Conservation (phyloP, 306 rosid species). For the Prunus padus region DNA sequence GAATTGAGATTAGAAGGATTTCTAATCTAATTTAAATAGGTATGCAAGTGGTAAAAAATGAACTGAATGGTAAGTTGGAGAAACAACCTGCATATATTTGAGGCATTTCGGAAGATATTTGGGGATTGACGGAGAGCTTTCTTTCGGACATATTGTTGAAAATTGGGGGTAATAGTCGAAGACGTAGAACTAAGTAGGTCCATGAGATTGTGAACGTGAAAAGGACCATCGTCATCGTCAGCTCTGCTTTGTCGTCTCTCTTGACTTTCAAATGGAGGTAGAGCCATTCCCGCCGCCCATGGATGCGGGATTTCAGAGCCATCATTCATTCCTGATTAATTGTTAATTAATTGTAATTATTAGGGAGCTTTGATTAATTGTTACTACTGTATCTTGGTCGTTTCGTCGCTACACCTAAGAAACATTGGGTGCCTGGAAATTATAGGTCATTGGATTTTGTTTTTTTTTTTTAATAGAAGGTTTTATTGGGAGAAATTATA, state of each 20-base stretch:
- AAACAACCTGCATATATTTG: constrained; percentile 36
- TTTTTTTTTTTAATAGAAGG: no score
- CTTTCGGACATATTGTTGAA: no score
- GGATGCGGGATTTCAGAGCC: constrained; percentile 19
- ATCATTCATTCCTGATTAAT: background rate
- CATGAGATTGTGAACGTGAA: background rate
- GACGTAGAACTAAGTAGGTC: background rate
- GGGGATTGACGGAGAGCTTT: background rate
- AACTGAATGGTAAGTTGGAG: background rate
- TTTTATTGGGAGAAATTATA: no score
- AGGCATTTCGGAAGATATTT: constrained; percentile 38
- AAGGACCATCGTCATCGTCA: background rate
- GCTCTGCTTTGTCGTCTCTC: constrained; percentile 20
- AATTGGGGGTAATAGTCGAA: background rate
- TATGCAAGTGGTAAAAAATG: background rate
- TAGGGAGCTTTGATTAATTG: no score
- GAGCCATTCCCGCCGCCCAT: constrained; percentile 69
- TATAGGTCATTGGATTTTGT: no score
- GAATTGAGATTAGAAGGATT: background rate
- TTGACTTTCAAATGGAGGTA: constrained; percentile 34
- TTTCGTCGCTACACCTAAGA: no score
- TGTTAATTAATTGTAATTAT: no score
- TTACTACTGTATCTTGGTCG: no score
- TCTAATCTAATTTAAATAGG: background rate
- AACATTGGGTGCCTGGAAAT: no score